Evolutionary conservation across 148 eudicot genomes (phyloP).

Genomic region (Vaccinium darrowii): DNA sequence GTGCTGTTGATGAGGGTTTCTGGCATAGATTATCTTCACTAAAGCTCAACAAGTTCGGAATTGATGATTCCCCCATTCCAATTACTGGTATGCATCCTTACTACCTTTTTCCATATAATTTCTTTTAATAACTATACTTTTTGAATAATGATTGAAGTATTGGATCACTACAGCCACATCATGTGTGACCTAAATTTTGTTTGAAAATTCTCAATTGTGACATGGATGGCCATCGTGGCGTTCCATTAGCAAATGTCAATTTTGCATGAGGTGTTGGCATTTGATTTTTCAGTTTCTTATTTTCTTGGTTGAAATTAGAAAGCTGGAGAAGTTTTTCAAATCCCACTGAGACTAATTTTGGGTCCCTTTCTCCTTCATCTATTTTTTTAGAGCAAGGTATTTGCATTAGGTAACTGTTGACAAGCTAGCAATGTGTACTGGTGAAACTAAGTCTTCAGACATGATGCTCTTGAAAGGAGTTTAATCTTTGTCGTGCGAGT

Average conservation of each 20-base stretch:
- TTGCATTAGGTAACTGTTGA: not conserved
- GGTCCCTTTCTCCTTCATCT: not conserved
- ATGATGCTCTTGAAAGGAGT: not conserved
- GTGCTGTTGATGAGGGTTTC: constrained; percentile 78
- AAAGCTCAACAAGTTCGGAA: constrained; percentile 79
- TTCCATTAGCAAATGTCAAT: not conserved
- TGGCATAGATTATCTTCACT: constrained; percentile 85
- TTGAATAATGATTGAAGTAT: not conserved
- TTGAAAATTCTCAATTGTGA: not conserved
- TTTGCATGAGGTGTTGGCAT: not conserved
- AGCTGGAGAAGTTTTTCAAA: not conserved
- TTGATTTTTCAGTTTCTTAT: not conserved
- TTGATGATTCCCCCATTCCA: constrained; percentile 76
- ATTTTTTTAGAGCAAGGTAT: not conserved
- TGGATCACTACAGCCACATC: not conserved
- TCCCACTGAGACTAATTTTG: not conserved
- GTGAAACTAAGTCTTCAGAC: not conserved
- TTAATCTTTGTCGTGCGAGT: not conserved
- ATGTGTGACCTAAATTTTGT: not conserved
- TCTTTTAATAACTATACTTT: not conserved
- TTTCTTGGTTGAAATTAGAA: not conserved
- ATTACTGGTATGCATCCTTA: constrained; percentile 50
- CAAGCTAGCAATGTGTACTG: not conserved
- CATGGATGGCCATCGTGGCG: not conserved
- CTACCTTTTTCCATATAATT: not conserved